Base-by-base conservation (phyloP, 2,329 filamentous ascomycete species). In the Endocalyx cinctus region DNA sequence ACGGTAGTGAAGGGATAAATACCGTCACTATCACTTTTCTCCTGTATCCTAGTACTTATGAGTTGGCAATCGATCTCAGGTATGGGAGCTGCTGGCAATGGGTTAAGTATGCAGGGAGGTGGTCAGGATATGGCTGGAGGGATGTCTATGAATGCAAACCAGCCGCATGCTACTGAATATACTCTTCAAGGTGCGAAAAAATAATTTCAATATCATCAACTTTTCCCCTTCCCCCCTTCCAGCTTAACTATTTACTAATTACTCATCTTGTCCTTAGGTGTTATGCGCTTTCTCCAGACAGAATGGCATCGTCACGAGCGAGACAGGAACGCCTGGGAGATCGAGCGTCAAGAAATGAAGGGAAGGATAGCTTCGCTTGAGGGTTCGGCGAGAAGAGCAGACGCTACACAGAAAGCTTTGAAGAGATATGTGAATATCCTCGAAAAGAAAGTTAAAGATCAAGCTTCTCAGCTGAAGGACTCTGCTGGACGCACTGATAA, bases 261-360 rank as follows among this genome's bases (percentile, higher is more conserved):
- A 5, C 19, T 12, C 19, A 31, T 23, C 23, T 41, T 46, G 34
- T 43, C 23, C 31, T n/a, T n/a, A 92, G 87, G 92, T 57, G 92
- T 98, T 23, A 98, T 98, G 92, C 89, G 92, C 63, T 98, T 98
- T 61, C 79, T 98, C 25, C 92, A 98, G 67, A 92, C 92, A 29
- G 90, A 98, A 76, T 98, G 92, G 92, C 92, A 98, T 64, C 84
- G 87, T 48, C 90, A 98, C 62, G 92, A 98, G 66, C 85, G 92
- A 64, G 92, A 96, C 58, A 81, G 92, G 52, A 98, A 98, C 65
- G 83, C 88, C 23, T 98, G 92, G 92, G 92, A 98, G 63, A 98
- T 98, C 58, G 92, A 98, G 64, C 83, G 88, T 57, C 92, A 94
- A 52, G 92, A 98, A 67, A 97, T 98, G 92, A 95, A 94, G 69